Base-by-base conservation (phyloP, 495 filamentous ascomycete species). In the Podospora australis region DNA sequence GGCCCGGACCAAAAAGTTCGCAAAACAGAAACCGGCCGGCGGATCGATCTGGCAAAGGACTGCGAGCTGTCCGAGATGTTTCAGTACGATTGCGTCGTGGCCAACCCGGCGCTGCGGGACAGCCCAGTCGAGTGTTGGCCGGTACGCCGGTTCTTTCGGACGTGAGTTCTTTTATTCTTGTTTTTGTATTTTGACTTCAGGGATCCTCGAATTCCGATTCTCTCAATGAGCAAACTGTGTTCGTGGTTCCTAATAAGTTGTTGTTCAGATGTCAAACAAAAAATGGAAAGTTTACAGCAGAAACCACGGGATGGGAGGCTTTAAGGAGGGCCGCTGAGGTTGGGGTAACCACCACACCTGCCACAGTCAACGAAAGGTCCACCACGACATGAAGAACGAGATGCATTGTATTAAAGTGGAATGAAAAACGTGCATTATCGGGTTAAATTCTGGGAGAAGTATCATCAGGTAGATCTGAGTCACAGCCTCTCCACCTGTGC, bases 291-390 rank as follows among this genome's bases (percentile, higher is more conserved):
- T 80, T 91, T 63, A 85, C 75, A 52, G 84, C 90, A 8, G 89
- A 95, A 66, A 94, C 88, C 20, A 94, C 88, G 19, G 70, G 76
- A 40, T 91, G 86, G 85, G 87, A 92, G 60, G 67, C 60, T 40
- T 17, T 36, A 2, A 17, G 32, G n/a, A 36, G 8, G 4, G 30
- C 6, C 16, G 30, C 30, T 4, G 30, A 10, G 6, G 30, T 4
- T 7, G 30, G 30, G 9, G 32, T 6, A 17, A 36, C 30, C 16
- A 57, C 49, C 9, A 42, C 51, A 9, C n/a, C n/a, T n/a, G n/a
- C n/a, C n/a, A n/a, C n/a, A n/a, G n/a, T n/a, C n/a, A n/a, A n/a
- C n/a, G n/a, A n/a, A n/a, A n/a, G n/a, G n/a, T n/a, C n/a, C n/a
- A n/a, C n/a, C n/a, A n/a, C n/a, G n/a, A n/a, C n/a, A n/a, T n/a